Percentiles rank a stretch among this genome's conserved stretches.
Evolutionary conservation across 2,329 filamentous ascomycete genomes (phyloP).

Genomic region (Aspergillus phoenicis): DNA sequence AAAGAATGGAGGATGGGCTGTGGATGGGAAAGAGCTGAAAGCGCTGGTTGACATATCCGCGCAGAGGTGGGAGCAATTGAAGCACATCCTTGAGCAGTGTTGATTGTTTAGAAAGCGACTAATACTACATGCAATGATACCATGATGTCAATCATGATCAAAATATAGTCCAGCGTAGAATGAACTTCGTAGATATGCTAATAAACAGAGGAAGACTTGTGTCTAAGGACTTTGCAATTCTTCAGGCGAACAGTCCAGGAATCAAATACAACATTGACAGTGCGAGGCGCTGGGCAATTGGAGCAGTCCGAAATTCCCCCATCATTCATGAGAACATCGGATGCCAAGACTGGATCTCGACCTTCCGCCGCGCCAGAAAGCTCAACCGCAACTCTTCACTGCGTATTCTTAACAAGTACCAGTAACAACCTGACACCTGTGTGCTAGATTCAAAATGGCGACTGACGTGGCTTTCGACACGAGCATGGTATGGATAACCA

Average conservation of each 20-base stretch:
- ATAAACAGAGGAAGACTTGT: neutral
- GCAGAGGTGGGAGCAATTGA: conserved; percentile 65
- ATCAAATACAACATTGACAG: no score
- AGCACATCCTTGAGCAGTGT: conserved; percentile 44
- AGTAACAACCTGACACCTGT: neutral
- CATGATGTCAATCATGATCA: conserved; percentile 17
- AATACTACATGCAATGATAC: conserved; percentile 28
- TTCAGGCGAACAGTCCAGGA: no score
- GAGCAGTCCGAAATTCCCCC: neutral
- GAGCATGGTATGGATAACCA: conserved; percentile 66
- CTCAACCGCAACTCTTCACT: conserved; percentile 13
- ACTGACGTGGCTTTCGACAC: conserved; percentile 82
- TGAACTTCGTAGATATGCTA: neutral
- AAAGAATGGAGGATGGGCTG: conserved; percentile 76
- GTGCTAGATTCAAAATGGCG: conserved; percentile 58
- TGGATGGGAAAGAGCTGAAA: conserved; percentile 66
- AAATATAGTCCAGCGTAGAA: neutral
- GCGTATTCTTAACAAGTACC: neutral
- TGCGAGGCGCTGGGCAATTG: neutral
- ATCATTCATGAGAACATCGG: conserved; percentile 8
- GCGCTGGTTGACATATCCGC: conserved; percentile 62
- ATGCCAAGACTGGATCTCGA: conserved; percentile 27
- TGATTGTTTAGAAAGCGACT: conserved; percentile 17
- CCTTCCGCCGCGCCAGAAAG: conserved; percentile 18
- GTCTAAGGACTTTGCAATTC: neutral